Base-by-base conservation (phyloP, 169 alveolate genomes). In the Plasmodium ovale region DNA sequence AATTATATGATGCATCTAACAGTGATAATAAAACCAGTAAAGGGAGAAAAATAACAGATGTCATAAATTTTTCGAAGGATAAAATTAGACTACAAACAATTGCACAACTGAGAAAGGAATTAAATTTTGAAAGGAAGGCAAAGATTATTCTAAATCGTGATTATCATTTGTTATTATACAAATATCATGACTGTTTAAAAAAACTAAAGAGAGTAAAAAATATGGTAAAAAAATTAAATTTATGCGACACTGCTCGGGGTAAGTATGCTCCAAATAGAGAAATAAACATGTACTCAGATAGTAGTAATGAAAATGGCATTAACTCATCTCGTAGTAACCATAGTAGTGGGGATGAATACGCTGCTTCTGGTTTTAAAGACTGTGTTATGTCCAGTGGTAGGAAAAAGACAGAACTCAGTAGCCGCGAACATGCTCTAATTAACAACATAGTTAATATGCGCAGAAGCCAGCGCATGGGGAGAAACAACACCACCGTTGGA, bases 91-190 rank as follows among this genome's bases (percentile, higher is more conserved):
- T 79, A 19, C 62, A 79, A 42, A 79, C 89, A 0, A 79, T 79
- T 51, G 89, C 89, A 29, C 64, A 79, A 29, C 39, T 79, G 33
- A 64, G 89, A 51, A 79, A 56, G 65, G 82, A 79, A 23, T 39
- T 79, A 64, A 53, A 47, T 35, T 65, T 64, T 51, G 89, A 79
- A 64, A 79, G 58, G 35, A 14, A 64, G 51, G 35, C 89, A 1
- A 79, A 79, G 51, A 49, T 21, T 19, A 64, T 67, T 27, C 59
- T 79, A 53, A 79, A 56, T 65, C 42, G 54, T 39, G 89, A 79
- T 79, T 79, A 64, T 65, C 68, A 79, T 0, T 3, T 62, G 27
- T 33, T 79, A 25, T 42, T 79, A 64, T 64, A 79, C 65, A 79
- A 79, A 39, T 79, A 79, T 54, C 71, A 79, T 14, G 89, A 79